Conservation (phyloP, 1,284 basidiomycete genomes). For the Testicularia cyperi region DNA sequence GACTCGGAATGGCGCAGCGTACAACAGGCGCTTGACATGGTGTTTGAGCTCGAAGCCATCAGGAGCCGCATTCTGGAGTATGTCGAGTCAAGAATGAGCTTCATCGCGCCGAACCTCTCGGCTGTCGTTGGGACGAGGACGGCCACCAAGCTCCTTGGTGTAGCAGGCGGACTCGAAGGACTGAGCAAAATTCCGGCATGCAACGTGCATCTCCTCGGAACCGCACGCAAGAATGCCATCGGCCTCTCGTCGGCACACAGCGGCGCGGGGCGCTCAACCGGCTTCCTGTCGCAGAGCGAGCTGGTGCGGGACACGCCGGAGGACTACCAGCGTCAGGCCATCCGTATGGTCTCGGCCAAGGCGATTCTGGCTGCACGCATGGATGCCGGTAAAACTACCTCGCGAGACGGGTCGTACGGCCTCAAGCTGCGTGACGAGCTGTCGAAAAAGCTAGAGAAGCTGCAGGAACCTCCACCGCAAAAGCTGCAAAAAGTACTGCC, state of each 20-base stretch:
- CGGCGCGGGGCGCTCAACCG: slow-evolving; percentile 72
- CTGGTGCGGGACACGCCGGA: slow-evolving; percentile 80
- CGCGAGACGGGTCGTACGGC: slow-evolving; percentile 77
- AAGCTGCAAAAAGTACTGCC: slow-evolving; percentile 93
- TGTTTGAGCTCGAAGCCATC: slow-evolving; percentile 81
- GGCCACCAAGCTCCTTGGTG: slow-evolving; percentile 95
- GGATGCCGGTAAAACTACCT: slow-evolving; percentile 78
- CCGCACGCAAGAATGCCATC: slow-evolving; percentile 83
- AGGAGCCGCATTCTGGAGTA: slow-evolving; percentile 91
- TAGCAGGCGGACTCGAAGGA: slow-evolving; percentile 87
- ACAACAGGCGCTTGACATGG: slow-evolving; percentile 80
- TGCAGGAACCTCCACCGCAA: slow-evolving; percentile 88
- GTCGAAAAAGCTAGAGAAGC: slow-evolving; percentile 84
- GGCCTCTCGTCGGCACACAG: slow-evolving; percentile 75
- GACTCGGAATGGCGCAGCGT: slow-evolving; percentile 77
- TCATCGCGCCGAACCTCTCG: slow-evolving; percentile 95
- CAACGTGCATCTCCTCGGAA: slow-evolving; percentile 92
- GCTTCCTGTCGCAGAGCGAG: slow-evolving; percentile 92
- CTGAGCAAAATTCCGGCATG: slow-evolving; percentile 92
- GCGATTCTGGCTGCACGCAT: slow-evolving; percentile 85
- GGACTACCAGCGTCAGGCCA: slow-evolving; percentile 89
- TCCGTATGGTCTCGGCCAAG: slow-evolving; percentile 90
- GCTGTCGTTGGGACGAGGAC: slow-evolving; percentile 96
- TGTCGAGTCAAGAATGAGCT: slow-evolving; percentile 97
- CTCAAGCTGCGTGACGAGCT: slow-evolving; percentile 78